Evolutionary conservation across 371 early-diverging fungal genomes (phyloP).

Genomic region (Thermomucor indicae-seudaticae): DNA sequence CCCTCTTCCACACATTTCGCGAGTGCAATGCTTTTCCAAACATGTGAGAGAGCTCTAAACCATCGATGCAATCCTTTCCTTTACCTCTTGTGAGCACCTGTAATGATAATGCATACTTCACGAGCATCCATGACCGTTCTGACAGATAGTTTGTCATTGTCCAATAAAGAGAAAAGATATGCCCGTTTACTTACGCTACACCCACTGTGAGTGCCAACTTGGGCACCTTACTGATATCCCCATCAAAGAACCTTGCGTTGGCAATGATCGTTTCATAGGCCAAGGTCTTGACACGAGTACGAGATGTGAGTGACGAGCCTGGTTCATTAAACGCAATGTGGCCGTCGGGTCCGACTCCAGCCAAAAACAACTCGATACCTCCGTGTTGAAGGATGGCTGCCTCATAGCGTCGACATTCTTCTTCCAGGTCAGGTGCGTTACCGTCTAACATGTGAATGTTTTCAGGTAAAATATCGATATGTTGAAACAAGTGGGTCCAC

Average conservation of each 20-base stretch:
- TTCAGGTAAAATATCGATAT: slow-evolving; percentile 73
- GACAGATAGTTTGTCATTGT: background rate
- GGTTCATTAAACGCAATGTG: slow-evolving; percentile 93
- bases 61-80: slow-evolving; percentile 2
- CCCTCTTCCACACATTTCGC: slow-evolving; percentile 85
- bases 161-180: slow-evolving; percentile 6
- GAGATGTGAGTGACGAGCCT: slow-evolving; percentile 81
- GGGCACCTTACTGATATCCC: slow-evolving; percentile 84
- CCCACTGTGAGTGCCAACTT: slow-evolving; percentile 88
- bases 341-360: slow-evolving; percentile 87
- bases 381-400: slow-evolving; percentile 73
- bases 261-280: slow-evolving; percentile 91
- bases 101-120: slow-evolving; percentile 83
- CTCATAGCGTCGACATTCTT: slow-evolving; percentile 77
- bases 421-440: slow-evolving; percentile 76
- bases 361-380: slow-evolving; percentile 81
- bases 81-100: slow-evolving; percentile 67
- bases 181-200: slow-evolving; percentile 58
- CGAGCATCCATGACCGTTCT: slow-evolving; percentile 87
- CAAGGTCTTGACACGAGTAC: slow-evolving; percentile 85
- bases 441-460: slow-evolving; percentile 85
- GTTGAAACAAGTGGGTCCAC: slow-evolving; percentile 82
- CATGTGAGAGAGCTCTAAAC: background rate
- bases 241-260: slow-evolving; percentile 85
- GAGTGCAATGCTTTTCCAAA: slow-evolving; percentile 48